These are phyloP conservation scores for Talaromyces marneffei DNA, from an alignment of 2,329 filamentous ascomycete species.

Conservation along the genomic window DNA sequence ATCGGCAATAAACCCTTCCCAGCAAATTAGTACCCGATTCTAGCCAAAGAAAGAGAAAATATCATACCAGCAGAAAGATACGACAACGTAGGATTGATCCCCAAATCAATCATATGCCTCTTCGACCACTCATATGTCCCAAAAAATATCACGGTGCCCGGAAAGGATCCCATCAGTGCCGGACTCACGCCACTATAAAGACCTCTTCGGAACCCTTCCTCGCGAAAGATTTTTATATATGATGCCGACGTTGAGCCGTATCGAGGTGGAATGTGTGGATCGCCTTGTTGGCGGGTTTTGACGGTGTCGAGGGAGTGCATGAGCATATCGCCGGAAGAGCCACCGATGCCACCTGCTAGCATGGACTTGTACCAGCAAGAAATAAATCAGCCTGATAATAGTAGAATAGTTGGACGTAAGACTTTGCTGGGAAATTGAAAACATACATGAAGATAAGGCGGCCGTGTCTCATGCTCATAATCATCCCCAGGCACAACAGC, in stretches of 20 bases:
- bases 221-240: constrained; percentile 86
- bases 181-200: constrained; percentile 92
- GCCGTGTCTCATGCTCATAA: constrained; percentile 52
- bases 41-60: constrained; percentile 16
- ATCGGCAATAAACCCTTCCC: constrained; percentile 79
- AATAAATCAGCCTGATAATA: background rate
- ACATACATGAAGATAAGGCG: constrained; percentile 60
- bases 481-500: constrained; percentile 23
- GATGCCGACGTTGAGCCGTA: constrained; percentile 87
- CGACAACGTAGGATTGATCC: constrained; percentile 72
- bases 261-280: constrained; percentile 85
- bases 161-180: constrained; percentile 85
- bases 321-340: constrained; percentile 88
- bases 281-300: constrained; percentile 95
- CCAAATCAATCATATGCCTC: constrained; percentile 75
- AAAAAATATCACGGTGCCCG: constrained; percentile 91
- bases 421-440: background rate
- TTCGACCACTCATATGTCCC: constrained; percentile 96
- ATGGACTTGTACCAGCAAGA: constrained; percentile 59
- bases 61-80: constrained; percentile 74
- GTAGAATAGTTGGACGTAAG: background rate
- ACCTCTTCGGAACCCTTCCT: constrained; percentile 80
- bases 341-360: constrained; percentile 89
- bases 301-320: constrained; percentile 99
- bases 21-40: constrained; percentile 1